Base-by-base conservation (phyloP, 75 land plant genomes). In the Isoetes taiwanensis region DNA sequence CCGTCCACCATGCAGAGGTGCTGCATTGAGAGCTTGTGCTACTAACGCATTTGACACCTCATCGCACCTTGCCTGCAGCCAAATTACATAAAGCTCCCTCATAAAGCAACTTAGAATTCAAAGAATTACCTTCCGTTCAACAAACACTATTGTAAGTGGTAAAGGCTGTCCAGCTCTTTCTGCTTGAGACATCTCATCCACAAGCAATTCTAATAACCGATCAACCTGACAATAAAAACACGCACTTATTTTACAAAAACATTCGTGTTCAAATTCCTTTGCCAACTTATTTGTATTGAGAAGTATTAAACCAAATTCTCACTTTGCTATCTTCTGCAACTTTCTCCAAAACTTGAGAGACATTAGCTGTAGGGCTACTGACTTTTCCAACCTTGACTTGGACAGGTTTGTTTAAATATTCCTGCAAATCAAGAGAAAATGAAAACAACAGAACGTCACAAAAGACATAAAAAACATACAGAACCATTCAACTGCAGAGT, bases 301-400 rank as follows among this genome's bases (percentile, higher is more conserved):
- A 19, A n/a, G n/a, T 46, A 16, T 46, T 6, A 14, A 14, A 37
- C 14, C 38, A 37, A 19, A 6, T 46, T 46, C 5, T 46, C n/a
- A 79, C 82, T 78, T 83, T 83, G 54, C 80, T 83, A 61, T 58
- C 71, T 26, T 79, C 83, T 19, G 71, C 32, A 34, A 80, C 75
- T 72, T 83, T 83, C 60, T 76, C 77, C 43, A 83, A 48, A 24
- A 58, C 52, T 32, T 83, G 86, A 2, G 69, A 62, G 11, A 83
- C 86, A 74, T 79, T 83, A 58, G 83, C 80, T 11, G 86, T 80
- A 16, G 86, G 83, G 43, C 77, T 71, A 60, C 86, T 83, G 25
- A 83, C 83, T 80, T 74, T 80, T 28, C 86, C 86, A 54, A 83
- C 86, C 56, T 83, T 83, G 27, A 83, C 80, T 50, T 68, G 83